Evolutionary conservation across 768 basidiomycete species (phyloP), one percentile per base, ranked within the genome.

Genomic region (Mycena rosella): DNA sequence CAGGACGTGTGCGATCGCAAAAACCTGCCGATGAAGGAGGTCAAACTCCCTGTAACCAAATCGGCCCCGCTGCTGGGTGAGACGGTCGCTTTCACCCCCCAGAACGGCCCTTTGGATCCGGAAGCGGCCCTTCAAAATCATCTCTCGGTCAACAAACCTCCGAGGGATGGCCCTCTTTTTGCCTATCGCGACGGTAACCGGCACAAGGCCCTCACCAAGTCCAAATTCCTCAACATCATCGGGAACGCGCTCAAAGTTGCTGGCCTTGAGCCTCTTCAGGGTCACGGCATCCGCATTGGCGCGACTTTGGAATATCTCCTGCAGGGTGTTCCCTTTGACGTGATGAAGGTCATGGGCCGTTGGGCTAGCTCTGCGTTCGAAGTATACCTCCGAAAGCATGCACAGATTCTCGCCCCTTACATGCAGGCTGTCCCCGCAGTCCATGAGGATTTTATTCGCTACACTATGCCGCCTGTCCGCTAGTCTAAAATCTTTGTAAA

Each of bases 121-220:
- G 40, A 60, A 1, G 53, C 49, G 0, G 76, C 76, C 0, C 56
- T 81, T 0, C 26, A 44, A 1, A 74, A 75, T 44, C 79, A 82
- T 44, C 42, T 82, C 29, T 13, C 3, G 0, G 40, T 82, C 48
- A 82, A 83, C 68, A 32, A 66, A 8, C 78, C 79, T 0, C 64
- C 72, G 2, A 52, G 24, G 0, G 27, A 73, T 7, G 58, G n/a
- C 8, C 78, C 70, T 17, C 74, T 83, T 0, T 83, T 83, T 54
- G 49, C 78, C 0, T 81, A 78, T 65, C n/a, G n/a, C 1, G 44
- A 65, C 48, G 51, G 59, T 15, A 52, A n/a, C 1, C 49, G 30
- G 5, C 48, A 32, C 26, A 49, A 62, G 6, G 71, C 79, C 0
- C 78, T 82, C 30, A 80, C 79, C 5, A 71, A 73, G 24, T 15